Conservation (phyloP, 805 yeast species). For the Nakazawaea holstii region DNA sequence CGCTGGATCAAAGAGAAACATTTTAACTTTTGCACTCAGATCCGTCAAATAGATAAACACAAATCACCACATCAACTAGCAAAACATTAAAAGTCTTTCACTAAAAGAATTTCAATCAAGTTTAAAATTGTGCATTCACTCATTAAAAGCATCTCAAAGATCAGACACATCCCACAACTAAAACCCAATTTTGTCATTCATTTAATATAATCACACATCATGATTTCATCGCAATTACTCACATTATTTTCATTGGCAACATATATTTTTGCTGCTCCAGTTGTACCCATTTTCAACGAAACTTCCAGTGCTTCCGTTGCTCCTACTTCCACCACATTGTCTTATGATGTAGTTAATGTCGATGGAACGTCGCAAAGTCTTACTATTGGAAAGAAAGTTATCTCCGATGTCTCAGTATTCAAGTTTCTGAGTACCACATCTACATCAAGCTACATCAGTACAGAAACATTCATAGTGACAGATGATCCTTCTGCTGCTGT, state of each 20-base stretch:
- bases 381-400: background rate
- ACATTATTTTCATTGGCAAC: background rate
- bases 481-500: background rate
- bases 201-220: background rate
- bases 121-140: background rate
- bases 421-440: background rate
- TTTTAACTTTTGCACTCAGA: background rate
- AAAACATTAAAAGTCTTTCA: no score
- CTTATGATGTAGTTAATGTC: conserved; percentile 11
- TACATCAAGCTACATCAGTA: background rate
- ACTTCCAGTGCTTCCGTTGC: background rate
- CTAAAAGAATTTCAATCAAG: no score
- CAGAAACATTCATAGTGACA: background rate
- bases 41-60: no score
- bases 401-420: background rate
- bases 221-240: background rate
- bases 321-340: background rate
- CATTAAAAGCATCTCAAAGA: background rate
- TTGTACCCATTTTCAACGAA: background rate
- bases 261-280: conserved; percentile 1
- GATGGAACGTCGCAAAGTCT: conserved; percentile 7
- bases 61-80: no score
- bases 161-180: background rate
- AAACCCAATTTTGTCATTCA: conserved; percentile 1
- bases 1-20: conserved; percentile 1